These are phyloP conservation scores for Lepraria neglecta DNA, from an alignment of 495 filamentous ascomycete genomes.

Conservation along the genomic window DNA sequence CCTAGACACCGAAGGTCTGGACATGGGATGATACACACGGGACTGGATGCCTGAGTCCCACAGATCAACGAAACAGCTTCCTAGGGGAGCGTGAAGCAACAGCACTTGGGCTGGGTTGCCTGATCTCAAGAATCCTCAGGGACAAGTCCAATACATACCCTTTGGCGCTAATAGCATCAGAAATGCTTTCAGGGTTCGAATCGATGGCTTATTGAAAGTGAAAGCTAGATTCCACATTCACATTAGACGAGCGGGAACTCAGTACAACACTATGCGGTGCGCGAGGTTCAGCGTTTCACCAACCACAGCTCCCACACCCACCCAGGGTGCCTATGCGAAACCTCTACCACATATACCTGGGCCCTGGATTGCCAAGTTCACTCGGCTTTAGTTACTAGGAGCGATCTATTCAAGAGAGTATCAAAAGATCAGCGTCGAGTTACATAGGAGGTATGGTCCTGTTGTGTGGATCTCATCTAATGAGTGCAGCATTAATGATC, in stretches of 20 bases:
- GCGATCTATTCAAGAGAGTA: slow-evolving; percentile 41
- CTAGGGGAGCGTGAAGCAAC: too few relatives aligned
- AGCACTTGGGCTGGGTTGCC: background rate
- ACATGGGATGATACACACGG: background rate
- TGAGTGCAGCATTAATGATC: slow-evolving; percentile 45
- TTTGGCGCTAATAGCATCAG: background rate
- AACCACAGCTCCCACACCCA: too few relatives aligned
- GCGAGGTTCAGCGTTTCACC: slow-evolving; percentile 1
- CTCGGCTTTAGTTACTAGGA: slow-evolving; percentile 52
- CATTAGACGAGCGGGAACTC: background rate
- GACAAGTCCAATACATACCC: background rate
- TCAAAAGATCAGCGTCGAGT: slow-evolving; percentile 39
- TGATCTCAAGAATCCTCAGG: background rate
- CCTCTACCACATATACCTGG: slow-evolving; percentile 32
- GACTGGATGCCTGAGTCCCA: too few relatives aligned
- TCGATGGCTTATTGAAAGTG: background rate
- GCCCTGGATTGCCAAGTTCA: slow-evolving; percentile 49
- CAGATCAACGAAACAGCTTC: too few relatives aligned
- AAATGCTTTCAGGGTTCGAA: background rate
- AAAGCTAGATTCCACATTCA: background rate
- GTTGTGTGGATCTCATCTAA: slow-evolving; percentile 46
- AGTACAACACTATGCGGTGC: background rate
- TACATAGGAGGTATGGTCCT: slow-evolving; percentile 40
- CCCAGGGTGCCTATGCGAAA: background rate
- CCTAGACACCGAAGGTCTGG: background rate